Conservation (phyloP, 2,329 filamentous ascomycete genomes). For the Epichloe hybrida region DNA sequence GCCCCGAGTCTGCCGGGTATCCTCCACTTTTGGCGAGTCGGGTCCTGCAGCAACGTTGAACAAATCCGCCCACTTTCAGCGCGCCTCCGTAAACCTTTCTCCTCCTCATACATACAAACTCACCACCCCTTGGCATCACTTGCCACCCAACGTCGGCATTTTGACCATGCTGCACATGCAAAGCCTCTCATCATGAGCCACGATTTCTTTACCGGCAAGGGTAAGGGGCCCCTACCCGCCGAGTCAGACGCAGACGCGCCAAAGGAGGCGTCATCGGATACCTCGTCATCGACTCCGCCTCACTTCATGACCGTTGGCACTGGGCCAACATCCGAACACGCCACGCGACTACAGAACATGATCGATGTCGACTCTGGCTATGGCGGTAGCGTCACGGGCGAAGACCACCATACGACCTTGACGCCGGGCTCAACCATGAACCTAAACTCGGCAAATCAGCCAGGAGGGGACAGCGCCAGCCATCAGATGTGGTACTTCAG, state of each 20-base stretch:
- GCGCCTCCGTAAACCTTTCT: background rate
- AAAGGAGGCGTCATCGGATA: conserved; percentile 11
- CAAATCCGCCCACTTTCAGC: background rate
- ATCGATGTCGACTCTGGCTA: conserved; percentile 87
- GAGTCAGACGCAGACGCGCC: conserved; percentile 17
- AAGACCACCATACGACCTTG: conserved; percentile 30
- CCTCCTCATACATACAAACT: background rate
- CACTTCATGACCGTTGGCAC: conserved; percentile 81
- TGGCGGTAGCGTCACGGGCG: conserved; percentile 62
- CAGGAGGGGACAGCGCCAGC: conserved; percentile 50
- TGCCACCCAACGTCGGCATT: background rate
- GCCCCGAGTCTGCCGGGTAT: background rate
- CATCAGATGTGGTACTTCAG: conserved; percentile 92
- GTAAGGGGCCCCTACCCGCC: conserved; percentile 29
- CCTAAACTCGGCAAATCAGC: conserved; percentile 31
- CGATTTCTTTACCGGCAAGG: conserved; percentile 42
- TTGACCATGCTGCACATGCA: conserved; percentile 22
- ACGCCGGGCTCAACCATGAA: conserved; percentile 12
- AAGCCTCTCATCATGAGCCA: conserved; percentile 40
- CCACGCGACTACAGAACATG: conserved; percentile 64
- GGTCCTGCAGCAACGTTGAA: background rate
- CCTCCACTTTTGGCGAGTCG: no score
- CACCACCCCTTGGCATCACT: background rate
- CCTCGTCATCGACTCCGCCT: conserved; percentile 28
- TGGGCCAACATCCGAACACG: conserved; percentile 69